Evolutionary conservation across 2,329 filamentous ascomycete genomes (phyloP), one percentile per base, ranked within the genome.

Genomic region (Fusarium sterilihyphosum): DNA sequence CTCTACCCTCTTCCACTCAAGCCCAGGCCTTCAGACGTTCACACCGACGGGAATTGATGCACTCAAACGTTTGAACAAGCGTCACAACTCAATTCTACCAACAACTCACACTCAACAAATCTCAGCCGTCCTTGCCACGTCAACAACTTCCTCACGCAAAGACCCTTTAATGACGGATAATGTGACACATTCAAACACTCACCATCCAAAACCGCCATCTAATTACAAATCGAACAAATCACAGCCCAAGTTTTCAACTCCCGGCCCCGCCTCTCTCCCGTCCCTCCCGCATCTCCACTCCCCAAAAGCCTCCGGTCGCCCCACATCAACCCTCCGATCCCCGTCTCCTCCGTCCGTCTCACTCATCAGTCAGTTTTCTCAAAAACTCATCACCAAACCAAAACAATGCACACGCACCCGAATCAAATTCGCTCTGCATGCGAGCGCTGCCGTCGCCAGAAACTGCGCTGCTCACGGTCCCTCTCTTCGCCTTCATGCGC

Each of bases 361-460:
- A 60, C 38, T 24, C 59, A 60, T 38, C 41, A 49, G 6, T 12
- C 29, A 16, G 3, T 50, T 50, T 44, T 49, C 38, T 56, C 41
- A 12, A 50, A 37, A 37, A 14, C 41, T 41, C 37, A 49, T 29
- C 35, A 49, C 12, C 24, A 35, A 49, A 46, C 35, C 33, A 29
- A 31, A 29, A 22, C 40, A 52, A 75, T 79, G 76, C 73, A 67
- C 41, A 77, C 78, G 10, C 80, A 82, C 52, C 80, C 81, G 8
- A 81, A 77, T 33, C 81, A 82, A 54, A 70, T 80, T 40, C 79
- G 81, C 35, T 80, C 79, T 12, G 79, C 80, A 11, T 82, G 80
- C 61, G 80, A 82, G 70, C 74, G 80, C 47, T 82, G 80, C 24
- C 80, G 80, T 13, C 71, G 76, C 17, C 80, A 82, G 49, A 82